Evolutionary conservation across 2,329 filamentous ascomycete genomes (phyloP), one percentile per base, ranked within the genome.

Genomic region (Fusarium palustre): DNA sequence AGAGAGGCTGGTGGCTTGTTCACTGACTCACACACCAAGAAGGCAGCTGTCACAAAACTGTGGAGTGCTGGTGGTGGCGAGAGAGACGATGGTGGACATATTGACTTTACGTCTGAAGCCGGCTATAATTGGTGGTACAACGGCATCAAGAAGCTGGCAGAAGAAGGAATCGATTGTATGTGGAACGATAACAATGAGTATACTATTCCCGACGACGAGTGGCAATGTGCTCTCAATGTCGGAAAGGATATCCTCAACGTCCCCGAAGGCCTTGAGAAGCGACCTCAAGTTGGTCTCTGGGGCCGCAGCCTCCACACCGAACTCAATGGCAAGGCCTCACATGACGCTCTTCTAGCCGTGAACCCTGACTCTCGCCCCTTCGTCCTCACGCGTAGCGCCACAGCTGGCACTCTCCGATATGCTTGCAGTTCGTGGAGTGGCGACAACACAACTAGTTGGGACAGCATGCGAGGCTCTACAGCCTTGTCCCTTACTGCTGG

Each of bases 181-280:
- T 93, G 91, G 91, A 93, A 93, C 69, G 91, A 93, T 75, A 93
- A 93, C 78, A 93, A 92, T 69, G 91, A 93, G 76, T 93, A 92
- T 76, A 89, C 87, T 1, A 83, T 91, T 4, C 85, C 88, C 0
- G 83, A 87, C 64, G 91, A 93, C 62, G 81, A 85, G 25, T 92
- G 90, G 90, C 79, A 87, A 58, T 86, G 88, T 53, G 85, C 87
- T 0, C 80, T 92, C 0, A 83, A 88, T 3, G 54, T 63, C 64
- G 31, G 67, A 72, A 2, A 65, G 9, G 79, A 79, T 3, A 75
- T 84, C 3, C 68, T 63, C 4, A 13, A 76, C 0, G 70, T 82
- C 2, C 79, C 80, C 0, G 74, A 78, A 0, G 78, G 76, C 2
- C 76, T 78, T 41, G 75, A 79, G 18, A 67, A 73, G 1, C 78